Conservation (phyloP, 2,329 filamentous ascomycete genomes). For the Ascocoryne sarcoides region DNA sequence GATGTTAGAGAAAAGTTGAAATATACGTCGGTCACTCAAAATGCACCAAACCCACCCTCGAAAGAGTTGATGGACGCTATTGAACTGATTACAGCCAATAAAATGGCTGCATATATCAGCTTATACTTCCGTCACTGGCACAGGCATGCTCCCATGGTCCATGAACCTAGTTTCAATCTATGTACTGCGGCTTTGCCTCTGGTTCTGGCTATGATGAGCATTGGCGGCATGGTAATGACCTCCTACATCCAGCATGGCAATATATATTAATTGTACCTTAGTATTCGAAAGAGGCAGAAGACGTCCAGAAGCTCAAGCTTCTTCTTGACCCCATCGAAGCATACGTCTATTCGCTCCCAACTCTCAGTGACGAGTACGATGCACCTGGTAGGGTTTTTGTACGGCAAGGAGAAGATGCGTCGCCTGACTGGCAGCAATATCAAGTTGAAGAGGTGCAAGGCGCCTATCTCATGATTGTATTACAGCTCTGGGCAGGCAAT, state of each 20-base stretch:
- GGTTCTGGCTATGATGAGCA: conserved; percentile 23
- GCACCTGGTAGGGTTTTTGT: conserved; percentile 21
- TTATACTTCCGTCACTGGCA: conserved; percentile 29
- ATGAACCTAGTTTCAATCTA: conserved; percentile 26
- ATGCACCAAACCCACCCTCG: conserved; percentile 14
- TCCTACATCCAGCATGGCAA: no score
- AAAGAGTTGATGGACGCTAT: conserved; percentile 23
- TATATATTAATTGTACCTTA: conserved; percentile 2
- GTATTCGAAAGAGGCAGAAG: conserved; percentile 21
- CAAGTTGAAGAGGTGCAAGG: conserved; percentile 27
- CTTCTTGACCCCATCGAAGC: conserved; percentile 23
- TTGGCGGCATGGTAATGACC: conserved; percentile 28
- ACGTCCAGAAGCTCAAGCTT: conserved; percentile 17
- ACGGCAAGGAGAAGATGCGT: conserved; percentile 14
- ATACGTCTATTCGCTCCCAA: conserved; percentile 23
- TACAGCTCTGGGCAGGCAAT: conserved; percentile 28
- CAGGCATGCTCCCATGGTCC: conserved; percentile 26
- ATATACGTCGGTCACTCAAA: conserved; percentile 17
- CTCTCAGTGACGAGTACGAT: conserved; percentile 24
- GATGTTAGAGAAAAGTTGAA: conserved; percentile 24
- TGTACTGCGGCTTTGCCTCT: conserved; percentile 23
- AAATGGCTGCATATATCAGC: conserved; percentile 20
- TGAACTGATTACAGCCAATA: conserved; percentile 20
- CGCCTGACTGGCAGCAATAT: conserved; percentile 25
- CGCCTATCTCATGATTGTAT: conserved; percentile 25